Conservation (phyloP, 176 grass and related monocot genomes). For the Elaeis guineensis region DNA sequence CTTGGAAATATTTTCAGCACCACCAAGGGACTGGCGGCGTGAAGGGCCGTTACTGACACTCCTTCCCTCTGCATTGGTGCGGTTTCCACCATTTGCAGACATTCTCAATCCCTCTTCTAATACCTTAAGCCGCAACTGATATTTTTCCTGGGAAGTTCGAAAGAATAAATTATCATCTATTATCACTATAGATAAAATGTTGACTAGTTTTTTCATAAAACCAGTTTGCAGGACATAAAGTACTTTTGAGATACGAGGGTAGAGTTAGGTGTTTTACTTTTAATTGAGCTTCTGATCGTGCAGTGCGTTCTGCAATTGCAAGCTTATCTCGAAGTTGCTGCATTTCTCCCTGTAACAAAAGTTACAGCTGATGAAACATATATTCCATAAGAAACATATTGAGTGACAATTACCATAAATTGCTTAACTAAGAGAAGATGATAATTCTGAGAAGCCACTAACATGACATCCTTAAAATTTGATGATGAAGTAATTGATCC, state of each 20-base stretch:
- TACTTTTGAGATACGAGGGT: too few relatives aligned
- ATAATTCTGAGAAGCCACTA: not conserved
- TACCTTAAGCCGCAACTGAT: slow-evolving; percentile 80
- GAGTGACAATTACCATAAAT: not conserved
- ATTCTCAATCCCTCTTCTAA: slow-evolving; percentile 95
- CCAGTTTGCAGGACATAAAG: too few relatives aligned
- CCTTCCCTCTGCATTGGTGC: slow-evolving; percentile 30
- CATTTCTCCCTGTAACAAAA: slow-evolving; percentile 71
- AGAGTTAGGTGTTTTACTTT: slow-evolving; percentile 39
- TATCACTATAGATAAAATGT: too few relatives aligned
- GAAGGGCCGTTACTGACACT: slow-evolving; percentile 14
- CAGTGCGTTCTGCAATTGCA: slow-evolving; percentile 69
- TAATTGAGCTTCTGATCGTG: slow-evolving; percentile 86
- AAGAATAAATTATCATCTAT: not conserved
- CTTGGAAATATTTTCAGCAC: slow-evolving; percentile 58
- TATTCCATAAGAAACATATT: not conserved
- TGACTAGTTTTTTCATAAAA: too few relatives aligned
- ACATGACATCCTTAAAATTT: not conserved
- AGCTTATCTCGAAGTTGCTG: slow-evolving; percentile 97
- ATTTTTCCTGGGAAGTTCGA: slow-evolving; percentile 64
- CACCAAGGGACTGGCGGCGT: slow-evolving; percentile 54
- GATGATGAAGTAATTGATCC: not conserved
- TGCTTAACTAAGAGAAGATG: not conserved
- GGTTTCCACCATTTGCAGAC: slow-evolving; percentile 37
- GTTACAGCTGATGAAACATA: slow-evolving; percentile 1